These are phyloP conservation scores for Metschnikowia vanudenii DNA, from an alignment of 805 yeast species.

Conservation along the genomic window DNA sequence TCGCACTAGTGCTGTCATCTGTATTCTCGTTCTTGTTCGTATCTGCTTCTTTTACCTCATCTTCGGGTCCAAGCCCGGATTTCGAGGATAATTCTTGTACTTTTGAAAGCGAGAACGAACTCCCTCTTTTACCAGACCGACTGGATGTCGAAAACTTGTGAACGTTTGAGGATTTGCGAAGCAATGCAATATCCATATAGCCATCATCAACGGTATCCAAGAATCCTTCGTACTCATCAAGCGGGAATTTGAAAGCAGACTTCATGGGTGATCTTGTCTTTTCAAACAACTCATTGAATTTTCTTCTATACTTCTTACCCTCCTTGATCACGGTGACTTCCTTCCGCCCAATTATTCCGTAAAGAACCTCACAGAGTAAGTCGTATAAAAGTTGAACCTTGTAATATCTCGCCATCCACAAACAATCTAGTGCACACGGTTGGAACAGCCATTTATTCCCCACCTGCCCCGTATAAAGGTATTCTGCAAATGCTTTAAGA, in stretches of 20 bases:
- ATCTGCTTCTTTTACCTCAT: neutral
- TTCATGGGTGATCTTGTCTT: slow-evolving; percentile 25
- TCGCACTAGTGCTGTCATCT: slow-evolving; percentile 24
- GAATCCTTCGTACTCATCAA: slow-evolving; percentile 54
- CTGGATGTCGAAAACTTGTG: slow-evolving; percentile 25
- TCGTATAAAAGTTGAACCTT: slow-evolving; percentile 71
- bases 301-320: slow-evolving; percentile 37
- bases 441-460: slow-evolving; percentile 71
- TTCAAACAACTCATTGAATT: slow-evolving; percentile 26
- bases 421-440: slow-evolving; percentile 65
- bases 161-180: slow-evolving; percentile 45
- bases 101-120: slow-evolving; percentile 11
- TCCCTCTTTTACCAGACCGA: slow-evolving; percentile 20
- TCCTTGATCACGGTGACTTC: slow-evolving; percentile 50
- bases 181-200: slow-evolving; percentile 51
- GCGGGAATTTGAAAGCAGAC: slow-evolving; percentile 32
- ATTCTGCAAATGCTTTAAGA: slow-evolving; percentile 66
- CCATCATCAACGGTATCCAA: slow-evolving; percentile 67
- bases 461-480: slow-evolving; percentile 75
- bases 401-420: slow-evolving; percentile 61
- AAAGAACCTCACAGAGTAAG: slow-evolving; percentile 64
- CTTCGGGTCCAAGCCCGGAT: neutral
- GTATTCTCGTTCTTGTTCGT: neutral
- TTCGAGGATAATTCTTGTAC: slow-evolving; percentile 4
- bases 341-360: slow-evolving; percentile 66